Percentiles rank a stretch among this genome's conserved stretches.
These are phyloP conservation scores for Zalerion maritima DNA, from an alignment of 495 filamentous ascomycete species.

Conservation along the genomic window DNA sequence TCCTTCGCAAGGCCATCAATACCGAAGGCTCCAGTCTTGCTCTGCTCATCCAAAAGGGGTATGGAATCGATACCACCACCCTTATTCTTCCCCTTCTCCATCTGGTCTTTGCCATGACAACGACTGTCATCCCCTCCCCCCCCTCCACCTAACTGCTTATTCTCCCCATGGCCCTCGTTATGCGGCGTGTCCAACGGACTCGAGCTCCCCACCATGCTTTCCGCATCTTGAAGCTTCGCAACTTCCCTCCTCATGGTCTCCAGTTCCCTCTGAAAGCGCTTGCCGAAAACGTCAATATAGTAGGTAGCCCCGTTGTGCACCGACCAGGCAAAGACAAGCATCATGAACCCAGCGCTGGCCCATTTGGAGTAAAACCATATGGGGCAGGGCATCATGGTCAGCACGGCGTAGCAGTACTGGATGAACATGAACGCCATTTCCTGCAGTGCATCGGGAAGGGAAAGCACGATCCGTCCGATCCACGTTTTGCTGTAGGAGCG, in stretches of 20 bases:
- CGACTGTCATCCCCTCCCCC: too few relatives aligned
- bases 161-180: too few relatives aligned
- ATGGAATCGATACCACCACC: conserved; percentile 34
- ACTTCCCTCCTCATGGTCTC: conserved; percentile 84
- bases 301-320: conserved; percentile 92
- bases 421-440: conserved; percentile 91
- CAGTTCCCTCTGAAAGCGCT: conserved; percentile 89
- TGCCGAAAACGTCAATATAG: conserved; percentile 96
- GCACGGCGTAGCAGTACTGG: conserved; percentile 77
- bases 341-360: conserved; percentile 61
- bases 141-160: too few relatives aligned
- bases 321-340: conserved; percentile 73
- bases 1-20: conserved; percentile 26
- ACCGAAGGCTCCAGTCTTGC: conserved; percentile 21
- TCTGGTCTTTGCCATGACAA: too few relatives aligned
- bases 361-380: conserved; percentile 89
- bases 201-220: too few relatives aligned
- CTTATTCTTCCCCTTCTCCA: conserved; percentile 2
- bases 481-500: conserved; percentile 73
- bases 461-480: conserved; percentile 75
- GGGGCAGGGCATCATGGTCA: conserved; percentile 88
- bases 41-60: conserved; percentile 36
- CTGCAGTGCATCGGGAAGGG: conserved; percentile 59
- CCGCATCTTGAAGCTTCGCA: conserved; percentile 87
- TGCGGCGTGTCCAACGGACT: conserved; percentile 27